Evolutionary conservation across 257 asterid genomes (phyloP).

Genomic region (Thymus quinquecostatus): DNA sequence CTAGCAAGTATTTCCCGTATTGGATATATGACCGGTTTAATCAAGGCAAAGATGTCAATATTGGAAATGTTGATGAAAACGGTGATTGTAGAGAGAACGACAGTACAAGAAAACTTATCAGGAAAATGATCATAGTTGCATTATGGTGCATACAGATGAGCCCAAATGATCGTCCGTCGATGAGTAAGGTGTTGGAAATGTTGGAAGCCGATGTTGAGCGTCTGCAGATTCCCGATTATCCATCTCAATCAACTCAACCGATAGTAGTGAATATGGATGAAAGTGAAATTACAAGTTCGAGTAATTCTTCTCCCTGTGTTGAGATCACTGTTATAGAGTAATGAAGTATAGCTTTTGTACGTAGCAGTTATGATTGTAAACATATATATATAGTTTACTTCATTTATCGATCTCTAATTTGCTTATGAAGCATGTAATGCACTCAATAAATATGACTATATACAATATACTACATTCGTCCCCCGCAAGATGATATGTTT

Average conservation of each 20-base stretch:
- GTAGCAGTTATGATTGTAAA: no score
- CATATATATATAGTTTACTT: no score
- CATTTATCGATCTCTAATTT: no score
- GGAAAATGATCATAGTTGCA: slow-evolving; percentile 36
- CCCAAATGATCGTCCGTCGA: slow-evolving; percentile 44
- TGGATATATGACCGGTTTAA: background rate
- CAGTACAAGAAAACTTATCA: background rate
- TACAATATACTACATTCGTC: no score
- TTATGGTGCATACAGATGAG: slow-evolving; percentile 28
- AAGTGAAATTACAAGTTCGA: background rate
- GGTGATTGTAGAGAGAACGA: background rate
- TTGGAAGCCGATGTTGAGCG: slow-evolving; percentile 37
- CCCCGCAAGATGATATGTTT: no score
- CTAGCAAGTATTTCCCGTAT: background rate
- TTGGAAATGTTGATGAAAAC: background rate
- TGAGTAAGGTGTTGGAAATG: slow-evolving; percentile 41
- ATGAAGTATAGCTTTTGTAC: no score
- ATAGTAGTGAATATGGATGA: background rate
- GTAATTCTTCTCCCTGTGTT: background rate
- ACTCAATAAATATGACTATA: no score
- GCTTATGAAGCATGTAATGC: no score
- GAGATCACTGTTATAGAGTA: no score
- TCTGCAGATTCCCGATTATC: slow-evolving; percentile 16
- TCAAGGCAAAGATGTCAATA: background rate
- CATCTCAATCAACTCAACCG: background rate